Percentiles rank a stretch among this genome's conserved stretches.
Conservation (phyloP, 257 asterid genomes). For the Petrea volubilis region DNA sequence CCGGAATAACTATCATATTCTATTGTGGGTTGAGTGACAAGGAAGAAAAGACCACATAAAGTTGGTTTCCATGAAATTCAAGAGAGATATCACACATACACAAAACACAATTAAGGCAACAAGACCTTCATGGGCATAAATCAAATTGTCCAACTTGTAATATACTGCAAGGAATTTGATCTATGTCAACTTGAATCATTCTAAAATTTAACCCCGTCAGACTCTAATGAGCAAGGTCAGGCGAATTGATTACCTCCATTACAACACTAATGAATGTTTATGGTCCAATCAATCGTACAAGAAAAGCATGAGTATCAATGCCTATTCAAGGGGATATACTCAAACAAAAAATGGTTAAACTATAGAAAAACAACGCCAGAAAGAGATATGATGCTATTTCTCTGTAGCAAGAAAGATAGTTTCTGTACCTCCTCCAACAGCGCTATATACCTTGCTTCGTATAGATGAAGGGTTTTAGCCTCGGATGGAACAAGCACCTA, state of each 20-base stretch:
- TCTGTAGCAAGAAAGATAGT: neutral
- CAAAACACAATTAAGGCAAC: neutral
- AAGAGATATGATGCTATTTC: neutral
- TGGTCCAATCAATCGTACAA: neutral
- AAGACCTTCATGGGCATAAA: constrained; percentile 4
- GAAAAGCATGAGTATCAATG: neutral
- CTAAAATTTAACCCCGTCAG: neutral
- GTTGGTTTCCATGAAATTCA: neutral
- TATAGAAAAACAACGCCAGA: constrained; percentile 5
- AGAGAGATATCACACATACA: neutral
- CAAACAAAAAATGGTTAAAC: neutral
- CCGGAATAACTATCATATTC: neutral
- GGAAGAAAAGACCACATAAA: neutral
- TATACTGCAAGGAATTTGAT: neutral
- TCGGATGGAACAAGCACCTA: constrained; percentile 82
- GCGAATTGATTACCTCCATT: neutral
- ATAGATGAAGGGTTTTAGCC: constrained; percentile 68
- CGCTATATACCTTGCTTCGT: constrained; percentile 83
- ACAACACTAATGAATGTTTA: neutral
- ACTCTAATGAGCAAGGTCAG: constrained; percentile 1
- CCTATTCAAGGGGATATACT: neutral
- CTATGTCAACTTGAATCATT: neutral
- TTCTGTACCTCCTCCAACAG: constrained; percentile 73
- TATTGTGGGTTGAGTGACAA: neutral
- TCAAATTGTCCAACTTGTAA: neutral